Evolutionary conservation across 2,329 filamentous ascomycete genomes (phyloP), one percentile per base, ranked within the genome.

Genomic region (Coleophoma crateriformis): DNA sequence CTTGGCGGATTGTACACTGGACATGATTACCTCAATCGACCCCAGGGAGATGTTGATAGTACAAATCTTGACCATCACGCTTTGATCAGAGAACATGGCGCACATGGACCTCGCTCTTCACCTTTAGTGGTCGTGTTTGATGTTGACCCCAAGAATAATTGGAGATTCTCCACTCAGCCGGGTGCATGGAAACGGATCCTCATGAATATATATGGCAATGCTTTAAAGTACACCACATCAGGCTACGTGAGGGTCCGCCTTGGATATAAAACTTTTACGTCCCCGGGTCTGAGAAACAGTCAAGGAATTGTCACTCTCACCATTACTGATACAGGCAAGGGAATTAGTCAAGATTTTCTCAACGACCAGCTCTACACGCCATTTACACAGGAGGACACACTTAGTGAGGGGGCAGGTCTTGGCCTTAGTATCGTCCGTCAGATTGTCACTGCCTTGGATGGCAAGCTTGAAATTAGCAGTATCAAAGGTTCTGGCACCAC

Each of bases 341-440:
- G 84, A 12, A 87, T 87, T 55, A 79, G 77, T 0, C 71, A 74
- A 33, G 78, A 84, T 8, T 87, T 82, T 54, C 66, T 84, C 48
- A 72, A 77, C n/a, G 76, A 75, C 7, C 73, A 65, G 54, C 62
- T 82, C 1, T 83, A 78, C 56, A 77, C 72, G 0, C 76, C 78
- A 1, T 81, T 81, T 52, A 61, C 71, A 0, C 80, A 83, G 56
- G 83, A 86, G 56, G 77, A 83, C 48, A 69, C 73, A 0, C 67
- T 85, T 22, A 73, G 78, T 2, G 75, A 77, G 81, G 58, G 84
- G 0, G 79, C 79, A 2, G 82, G 82, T 0, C 65, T 87, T 0
- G 84, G 83, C 0, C 65, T 87, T 44, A 81, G 77, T 15, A 82
- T 87, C 7, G 82, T 87, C 15, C 74, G 74, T 82, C 68, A 73